Percentiles rank a stretch among this genome's conserved stretches.
phyloP scores from a whole-genome alignment of 805 yeast genomes.

The Barnettozyma botsteinii region DNA sequence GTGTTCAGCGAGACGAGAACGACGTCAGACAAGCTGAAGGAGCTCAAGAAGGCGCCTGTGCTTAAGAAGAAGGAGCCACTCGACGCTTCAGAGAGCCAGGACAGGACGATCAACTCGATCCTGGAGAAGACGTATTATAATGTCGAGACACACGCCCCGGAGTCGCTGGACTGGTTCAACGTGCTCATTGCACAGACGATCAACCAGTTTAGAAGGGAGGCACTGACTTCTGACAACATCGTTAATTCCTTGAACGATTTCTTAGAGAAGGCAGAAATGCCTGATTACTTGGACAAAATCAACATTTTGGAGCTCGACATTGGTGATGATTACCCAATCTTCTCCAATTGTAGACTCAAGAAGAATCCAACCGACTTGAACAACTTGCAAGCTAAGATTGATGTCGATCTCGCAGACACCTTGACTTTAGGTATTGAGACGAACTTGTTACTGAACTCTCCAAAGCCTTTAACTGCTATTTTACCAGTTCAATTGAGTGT shows the following conservation, averaged over 20 bases:
- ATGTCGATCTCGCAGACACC: constrained; percentile 84
- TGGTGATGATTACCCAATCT: constrained; percentile 93
- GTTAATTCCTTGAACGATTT: constrained; percentile 71
- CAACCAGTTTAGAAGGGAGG: constrained; percentile 84
- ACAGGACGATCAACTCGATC: constrained; percentile 40
- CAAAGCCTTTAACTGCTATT: constrained; percentile 77
- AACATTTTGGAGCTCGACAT: constrained; percentile 82
- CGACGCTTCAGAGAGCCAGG: constrained; percentile 14
- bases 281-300: constrained; percentile 76
- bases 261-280: constrained; percentile 53
- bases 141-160: constrained; percentile 80
- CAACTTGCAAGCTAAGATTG: constrained; percentile 77
- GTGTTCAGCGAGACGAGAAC: constrained; percentile 59
- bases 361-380: constrained; percentile 45
- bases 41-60: constrained; percentile 22
- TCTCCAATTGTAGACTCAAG: constrained; percentile 83
- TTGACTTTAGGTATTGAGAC: constrained; percentile 84
- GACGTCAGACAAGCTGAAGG: constrained; percentile 24
- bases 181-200: constrained; percentile 89
- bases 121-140: constrained; percentile 90
- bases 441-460: constrained; percentile 68
- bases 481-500: constrained; percentile 82
- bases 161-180: constrained; percentile 95
- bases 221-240: constrained; percentile 76
- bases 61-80: constrained; percentile 19